Evolutionary conservation across 2,329 filamentous ascomycete species (phyloP).

Genomic region (Aspergillus glaucus): DNA sequence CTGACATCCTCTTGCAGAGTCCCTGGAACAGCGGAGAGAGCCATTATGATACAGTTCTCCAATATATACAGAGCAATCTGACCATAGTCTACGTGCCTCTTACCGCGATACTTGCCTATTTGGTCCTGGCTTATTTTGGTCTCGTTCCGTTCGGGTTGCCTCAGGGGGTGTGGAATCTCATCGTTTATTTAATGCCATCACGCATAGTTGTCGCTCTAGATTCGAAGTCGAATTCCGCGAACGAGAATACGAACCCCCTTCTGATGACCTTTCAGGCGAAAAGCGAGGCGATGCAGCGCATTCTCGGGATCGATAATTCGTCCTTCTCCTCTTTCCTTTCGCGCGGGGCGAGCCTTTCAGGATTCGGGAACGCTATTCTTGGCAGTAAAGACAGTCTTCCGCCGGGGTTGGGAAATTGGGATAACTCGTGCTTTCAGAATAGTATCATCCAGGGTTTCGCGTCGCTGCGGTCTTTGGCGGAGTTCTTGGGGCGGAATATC

Average conservation of each 20-base stretch:
- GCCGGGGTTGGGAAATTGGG: slow-evolving; percentile 75
- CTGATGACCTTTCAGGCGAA: slow-evolving; percentile 46
- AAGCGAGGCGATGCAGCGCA: slow-evolving; percentile 57
- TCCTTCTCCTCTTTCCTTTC: slow-evolving; percentile 55
- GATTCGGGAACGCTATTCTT: slow-evolving; percentile 43
- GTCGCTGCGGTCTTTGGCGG: slow-evolving; percentile 62
- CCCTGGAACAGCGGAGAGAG: slow-evolving; percentile 20
- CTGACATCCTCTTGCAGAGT: slow-evolving; percentile 23
- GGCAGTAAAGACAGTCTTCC: slow-evolving; percentile 31
- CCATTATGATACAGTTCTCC: slow-evolving; percentile 28
- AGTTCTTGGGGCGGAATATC: slow-evolving; percentile 53
- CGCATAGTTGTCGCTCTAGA: slow-evolving; percentile 42
- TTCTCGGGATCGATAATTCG: slow-evolving; percentile 56
- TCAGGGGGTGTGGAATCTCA: slow-evolving; percentile 31
- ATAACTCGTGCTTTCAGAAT: slow-evolving; percentile 98
- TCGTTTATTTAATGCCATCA: slow-evolving; percentile 35
- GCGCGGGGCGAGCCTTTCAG: slow-evolving; percentile 50
- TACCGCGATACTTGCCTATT: slow-evolving; percentile 22
- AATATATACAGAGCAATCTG: slow-evolving; percentile 21
- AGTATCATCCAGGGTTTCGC: slow-evolving; percentile 83
- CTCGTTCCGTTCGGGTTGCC: slow-evolving; percentile 24
- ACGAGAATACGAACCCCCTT: slow-evolving; percentile 32
- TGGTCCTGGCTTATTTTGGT: slow-evolving; percentile 25
- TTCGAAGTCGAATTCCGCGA: slow-evolving; percentile 40
- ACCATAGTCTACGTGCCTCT: slow-evolving; percentile 24